These are phyloP conservation scores for Scheffersomyces lignicola DNA, from an alignment of 1,139 yeast genomes.

Conservation along the genomic window DNA sequence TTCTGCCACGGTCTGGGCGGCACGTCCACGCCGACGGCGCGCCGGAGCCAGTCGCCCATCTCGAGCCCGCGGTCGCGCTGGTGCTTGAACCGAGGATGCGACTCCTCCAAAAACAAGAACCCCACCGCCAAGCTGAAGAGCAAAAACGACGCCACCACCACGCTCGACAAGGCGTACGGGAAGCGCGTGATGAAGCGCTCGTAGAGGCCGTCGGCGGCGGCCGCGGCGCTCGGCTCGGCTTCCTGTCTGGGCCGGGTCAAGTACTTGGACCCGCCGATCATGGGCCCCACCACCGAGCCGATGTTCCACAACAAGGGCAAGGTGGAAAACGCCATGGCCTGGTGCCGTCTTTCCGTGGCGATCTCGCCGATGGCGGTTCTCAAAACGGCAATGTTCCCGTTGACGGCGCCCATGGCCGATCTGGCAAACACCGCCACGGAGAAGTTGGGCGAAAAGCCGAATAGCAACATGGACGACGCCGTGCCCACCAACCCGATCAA, in stretches of 20 bases:
- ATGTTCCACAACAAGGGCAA: constrained; percentile 36
- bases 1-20: constrained; percentile 36
- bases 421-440: constrained; percentile 35
- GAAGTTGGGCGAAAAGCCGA: constrained; percentile 36
- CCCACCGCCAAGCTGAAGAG: constrained; percentile 39
- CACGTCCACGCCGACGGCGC: constrained; percentile 29
- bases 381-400: constrained; percentile 39
- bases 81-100: constrained; percentile 45
- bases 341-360: constrained; percentile 36
- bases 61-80: constrained; percentile 53
- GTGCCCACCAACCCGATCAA: constrained; percentile 34
- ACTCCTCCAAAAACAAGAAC: constrained; percentile 60
- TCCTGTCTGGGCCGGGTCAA: constrained; percentile 30
- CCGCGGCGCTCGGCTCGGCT: constrained; percentile 7
- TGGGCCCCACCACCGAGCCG: constrained; percentile 52
- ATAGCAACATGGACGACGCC: constrained; percentile 24
- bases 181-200: constrained; percentile 35
- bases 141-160: constrained; percentile 50
- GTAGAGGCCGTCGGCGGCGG: constrained; percentile 10
- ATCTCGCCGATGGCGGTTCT: constrained; percentile 41
- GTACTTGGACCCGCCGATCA: constrained; percentile 49
- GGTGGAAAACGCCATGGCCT: constrained; percentile 37
- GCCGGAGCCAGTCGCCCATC: constrained; percentile 48
- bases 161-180: constrained; percentile 64
- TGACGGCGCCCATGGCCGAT: constrained; percentile 32